phyloP scores from a whole-genome alignment of 176 grass and related monocot genomes.

The Aegilops speltoides region DNA sequence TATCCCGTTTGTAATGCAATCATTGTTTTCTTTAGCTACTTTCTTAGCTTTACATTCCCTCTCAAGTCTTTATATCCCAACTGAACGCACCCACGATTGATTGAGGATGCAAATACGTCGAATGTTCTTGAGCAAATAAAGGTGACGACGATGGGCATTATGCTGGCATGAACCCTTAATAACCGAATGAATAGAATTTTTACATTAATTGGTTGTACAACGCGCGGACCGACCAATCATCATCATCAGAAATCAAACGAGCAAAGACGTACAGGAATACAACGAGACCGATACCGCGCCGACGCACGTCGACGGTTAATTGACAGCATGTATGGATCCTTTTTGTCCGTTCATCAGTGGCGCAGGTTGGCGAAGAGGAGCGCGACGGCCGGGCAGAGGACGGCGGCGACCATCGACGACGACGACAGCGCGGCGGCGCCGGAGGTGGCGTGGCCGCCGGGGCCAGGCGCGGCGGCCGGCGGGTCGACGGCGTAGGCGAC shows the following conservation, averaged over 20 bases:
- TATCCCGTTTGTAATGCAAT: background rate
- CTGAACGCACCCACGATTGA: too few species aligned
- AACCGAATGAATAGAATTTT: conserved; percentile 27
- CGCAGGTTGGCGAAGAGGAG: conserved; percentile 63
- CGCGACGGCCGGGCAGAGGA: conserved; percentile 69
- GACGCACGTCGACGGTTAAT: background rate
- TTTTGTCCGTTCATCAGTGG: conserved; percentile 19
- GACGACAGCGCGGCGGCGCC: conserved; percentile 43
- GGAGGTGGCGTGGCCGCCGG: conserved; percentile 55
- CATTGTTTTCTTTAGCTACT: background rate
- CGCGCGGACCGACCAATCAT: background rate
- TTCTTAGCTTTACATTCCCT: background rate
- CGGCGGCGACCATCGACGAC: conserved; percentile 42
- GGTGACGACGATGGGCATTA: background rate
- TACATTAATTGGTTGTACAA: background rate
- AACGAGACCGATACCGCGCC: conserved; percentile 3
- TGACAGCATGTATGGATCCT: background rate
- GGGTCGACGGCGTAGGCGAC: conserved; percentile 43
- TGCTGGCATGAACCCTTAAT: conserved; percentile 12
- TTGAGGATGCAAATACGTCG: too few species aligned
- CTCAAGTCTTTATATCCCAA: background rate
- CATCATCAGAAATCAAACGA: conserved; percentile 13
- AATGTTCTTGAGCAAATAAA: background rate
- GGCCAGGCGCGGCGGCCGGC: conserved; percentile 46
- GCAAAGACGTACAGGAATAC: background rate